Evolutionary conservation across 148 eudicot genomes (phyloP).

Genomic region (Cornus suecica): DNA sequence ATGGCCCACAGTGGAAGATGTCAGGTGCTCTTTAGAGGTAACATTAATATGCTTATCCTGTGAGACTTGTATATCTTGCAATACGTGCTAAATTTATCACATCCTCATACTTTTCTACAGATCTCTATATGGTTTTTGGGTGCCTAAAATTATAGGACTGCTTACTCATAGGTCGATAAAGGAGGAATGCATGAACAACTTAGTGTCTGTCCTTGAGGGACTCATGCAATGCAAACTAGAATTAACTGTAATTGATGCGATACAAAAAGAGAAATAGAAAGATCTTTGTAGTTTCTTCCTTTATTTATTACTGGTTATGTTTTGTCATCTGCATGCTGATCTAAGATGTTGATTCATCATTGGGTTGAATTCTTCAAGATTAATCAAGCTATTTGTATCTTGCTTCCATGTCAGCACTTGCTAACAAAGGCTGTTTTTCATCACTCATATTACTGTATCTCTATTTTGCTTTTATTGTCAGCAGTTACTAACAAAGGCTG

Average conservation of each 20-base stretch:
- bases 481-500: not conserved
- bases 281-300: not conserved
- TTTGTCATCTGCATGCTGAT: not conserved
- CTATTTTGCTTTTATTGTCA: too few species aligned
- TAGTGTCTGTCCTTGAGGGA: not conserved
- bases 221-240: not conserved
- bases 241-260: not conserved
- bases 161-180: not conserved
- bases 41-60: not conserved
- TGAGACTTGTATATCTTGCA: not conserved
- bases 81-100: not conserved
- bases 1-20: constrained; percentile 96
- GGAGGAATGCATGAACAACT: not conserved
- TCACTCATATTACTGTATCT: constrained; percentile 6
- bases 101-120: not conserved
- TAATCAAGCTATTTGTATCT: not conserved
- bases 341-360: not conserved
- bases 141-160: not conserved
- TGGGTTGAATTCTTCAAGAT: not conserved
- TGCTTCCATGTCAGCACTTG: not conserved
- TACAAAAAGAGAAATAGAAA: not conserved
- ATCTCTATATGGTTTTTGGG: not conserved
- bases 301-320: not conserved
- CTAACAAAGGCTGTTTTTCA: not conserved
- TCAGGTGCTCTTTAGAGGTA: constrained; percentile 93